A percentile compares a stretch with the other conserved stretches of the same genome.
phyloP scores from a whole-genome alignment of 2,329 filamentous ascomycete genomes.

The Fusarium sacchari region DNA sequence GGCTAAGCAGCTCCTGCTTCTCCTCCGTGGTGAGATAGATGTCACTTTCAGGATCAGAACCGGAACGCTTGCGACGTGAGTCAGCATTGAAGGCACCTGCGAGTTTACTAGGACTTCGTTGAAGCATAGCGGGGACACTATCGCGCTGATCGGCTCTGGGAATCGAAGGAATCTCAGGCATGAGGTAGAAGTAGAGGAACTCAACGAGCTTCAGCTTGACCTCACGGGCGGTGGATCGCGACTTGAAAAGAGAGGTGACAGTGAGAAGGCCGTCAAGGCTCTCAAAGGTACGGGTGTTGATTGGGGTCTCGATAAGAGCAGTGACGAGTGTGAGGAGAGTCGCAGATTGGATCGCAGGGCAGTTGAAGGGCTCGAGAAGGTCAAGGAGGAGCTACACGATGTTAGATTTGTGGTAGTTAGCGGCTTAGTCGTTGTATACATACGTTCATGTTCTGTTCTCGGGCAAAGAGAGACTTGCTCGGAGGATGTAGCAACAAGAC shows the following conservation, averaged over 20 bases:
- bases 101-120: conserved; percentile 76
- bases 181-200: conserved; percentile 98
- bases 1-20: conserved; percentile 81
- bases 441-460: conserved; percentile 95
- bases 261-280: conserved; percentile 89
- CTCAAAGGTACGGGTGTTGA: conserved; percentile 93
- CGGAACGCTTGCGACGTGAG: conserved; percentile 47
- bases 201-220: conserved; percentile 97
- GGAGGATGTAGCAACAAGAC: conserved; percentile 88
- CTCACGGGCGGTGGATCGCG: conserved; percentile 82
- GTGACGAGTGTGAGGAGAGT: conserved; percentile 91
- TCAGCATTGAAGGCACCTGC: conserved; percentile 62
- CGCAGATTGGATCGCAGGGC: conserved; percentile 88
- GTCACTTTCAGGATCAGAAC: conserved; percentile 53
- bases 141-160: conserved; percentile 59
- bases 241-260: conserved; percentile 92
- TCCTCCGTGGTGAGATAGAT: conserved; percentile 72
- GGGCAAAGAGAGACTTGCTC: conserved; percentile 84
- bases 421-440: conserved; percentile 42
- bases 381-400: conserved; percentile 79
- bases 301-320: conserved; percentile 84
- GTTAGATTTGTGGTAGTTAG: conserved; percentile 17
- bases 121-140: conserved; percentile 63
- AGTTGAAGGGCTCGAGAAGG: conserved; percentile 91
- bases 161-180: conserved; percentile 81